Evolutionary conservation across 805 yeast species (phyloP), one percentile per base, ranked within the genome.

Genomic region (Lipomyces lipofer): DNA sequence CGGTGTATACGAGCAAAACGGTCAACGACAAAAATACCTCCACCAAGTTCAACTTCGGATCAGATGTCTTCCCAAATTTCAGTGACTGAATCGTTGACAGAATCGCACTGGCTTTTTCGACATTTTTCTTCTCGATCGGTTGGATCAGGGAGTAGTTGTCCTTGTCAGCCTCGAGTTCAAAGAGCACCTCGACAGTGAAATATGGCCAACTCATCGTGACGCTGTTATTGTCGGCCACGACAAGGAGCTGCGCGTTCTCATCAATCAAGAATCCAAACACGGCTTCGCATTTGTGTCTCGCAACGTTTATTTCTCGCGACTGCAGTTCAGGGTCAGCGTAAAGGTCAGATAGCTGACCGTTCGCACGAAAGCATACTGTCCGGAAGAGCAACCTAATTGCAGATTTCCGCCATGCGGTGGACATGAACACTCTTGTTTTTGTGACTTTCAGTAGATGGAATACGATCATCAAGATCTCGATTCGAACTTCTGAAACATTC

Each of bases 21-120:
- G 44, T 40, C 2, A 42, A 17, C 10, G 56, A 47, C 27, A 52
- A 29, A 19, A 52, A 43, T 25, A 52, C 13, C 17, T 46, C 56
- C 2, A 52, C 19, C 24, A 52, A 40, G 7, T 10, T 17, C 30
- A 17, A 25, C 10, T 47, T 44, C 12, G 47, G 43, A 24, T 29
- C 43, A 21, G 38, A 7, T 13, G 32, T 12, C 19, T 27, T 13
- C 22, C 17, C 35, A 33, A 36, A 25, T n/a, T n/a, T 33, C 22
- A 33, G 19, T 3, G 49, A 8, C 36, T 50, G 38, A 15, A 50
- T 19, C 4, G 24, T 22, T n/a, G 13, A 15, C 13, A 43, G 24
- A 13, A 43, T 32, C 22, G 36, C 30, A 10, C 13, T 29, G 17
- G 49, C 35, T 22, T 44, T 50, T 46, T 29, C 32, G 10, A 40